Evolutionary conservation across 352 stramenopile genomes (phyloP), one percentile per base, ranked within the genome.

Genomic region (Phytophthora pini): DNA sequence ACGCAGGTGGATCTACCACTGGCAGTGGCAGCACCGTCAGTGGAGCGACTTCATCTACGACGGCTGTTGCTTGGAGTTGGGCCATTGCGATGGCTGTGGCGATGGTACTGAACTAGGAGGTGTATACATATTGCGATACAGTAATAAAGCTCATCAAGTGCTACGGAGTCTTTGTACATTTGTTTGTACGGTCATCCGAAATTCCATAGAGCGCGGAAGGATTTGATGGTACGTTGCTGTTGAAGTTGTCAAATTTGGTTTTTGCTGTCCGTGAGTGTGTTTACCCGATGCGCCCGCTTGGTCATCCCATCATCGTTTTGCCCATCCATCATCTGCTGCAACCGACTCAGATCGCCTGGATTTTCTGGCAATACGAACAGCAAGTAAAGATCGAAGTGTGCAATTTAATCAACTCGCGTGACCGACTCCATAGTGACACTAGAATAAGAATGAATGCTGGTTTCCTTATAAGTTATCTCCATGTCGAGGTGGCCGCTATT

Each of bases 381-480:
- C 52, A 50, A 59, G 39, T 49, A 6, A 32, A 5, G 26, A 27
- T 20, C 8, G 52, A 50, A 11, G 39, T 7, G 27, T 59, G 36
- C 51, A 50, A 29, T 32, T 31, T 4, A 10, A 17, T 24, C n/a
- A 10, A 2, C 40, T 60, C 13, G 5, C 6, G 27, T 13, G 29
- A 43, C 53, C 39, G 39, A 59, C n/a, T 38, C 36, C 36, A 58
- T 40, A 26, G 5, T 40, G 10, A 36, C 24, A 57, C 34, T n/a
- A 17, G 24, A 26, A 26, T 40, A 9, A 48, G 13, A 47, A 53
- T 54, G 54, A 52, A 56, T 34, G 48, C 32, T 46, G 38, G 13
- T 43, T 12, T 27, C 17, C 15, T 60, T 63, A 63, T 63, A 63
- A 63, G 38, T 65, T 65, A 65, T 54, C 29, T 54, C 46, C 54